A percentile compares a stretch with the other conserved stretches of the same genome.
phyloP scores from a whole-genome alignment of 1,284 basidiomycete species.

The Ganoderma sinense region DNA sequence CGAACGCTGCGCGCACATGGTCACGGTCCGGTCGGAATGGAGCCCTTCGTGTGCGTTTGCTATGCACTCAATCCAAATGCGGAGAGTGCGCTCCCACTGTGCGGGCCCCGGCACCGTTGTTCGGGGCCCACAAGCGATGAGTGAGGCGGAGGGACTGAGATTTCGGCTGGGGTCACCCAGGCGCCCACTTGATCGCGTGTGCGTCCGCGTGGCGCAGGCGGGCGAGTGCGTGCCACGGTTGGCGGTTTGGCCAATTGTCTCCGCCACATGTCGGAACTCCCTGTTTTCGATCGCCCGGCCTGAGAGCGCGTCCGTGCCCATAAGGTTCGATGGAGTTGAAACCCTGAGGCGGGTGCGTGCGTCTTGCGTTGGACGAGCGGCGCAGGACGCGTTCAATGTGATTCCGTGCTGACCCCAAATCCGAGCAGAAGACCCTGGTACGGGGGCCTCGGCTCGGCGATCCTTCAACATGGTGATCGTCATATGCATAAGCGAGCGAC shows the following conservation, averaged over 20 bases:
- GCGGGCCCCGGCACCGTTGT: background rate
- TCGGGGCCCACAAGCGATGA: background rate
- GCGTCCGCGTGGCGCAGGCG: background rate
- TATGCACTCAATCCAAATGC: background rate
- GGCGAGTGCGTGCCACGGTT: background rate
- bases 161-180: background rate
- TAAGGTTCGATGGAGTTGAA: background rate
- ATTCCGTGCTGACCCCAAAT: background rate
- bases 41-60: background rate
- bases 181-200: background rate
- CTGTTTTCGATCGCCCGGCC: background rate
- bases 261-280: background rate
- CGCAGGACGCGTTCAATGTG: background rate
- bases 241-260: background rate
- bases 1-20: background rate
- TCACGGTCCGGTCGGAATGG: background rate
- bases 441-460: background rate
- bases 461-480: background rate
- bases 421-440: background rate
- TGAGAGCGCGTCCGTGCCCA: background rate
- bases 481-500: background rate
- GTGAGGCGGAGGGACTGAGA: background rate
- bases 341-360: background rate
- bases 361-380: background rate
- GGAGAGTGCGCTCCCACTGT: background rate